These are phyloP conservation scores for Strobilomyces confusus DNA, from an alignment of 768 basidiomycete species.

Conservation along the genomic window DNA sequence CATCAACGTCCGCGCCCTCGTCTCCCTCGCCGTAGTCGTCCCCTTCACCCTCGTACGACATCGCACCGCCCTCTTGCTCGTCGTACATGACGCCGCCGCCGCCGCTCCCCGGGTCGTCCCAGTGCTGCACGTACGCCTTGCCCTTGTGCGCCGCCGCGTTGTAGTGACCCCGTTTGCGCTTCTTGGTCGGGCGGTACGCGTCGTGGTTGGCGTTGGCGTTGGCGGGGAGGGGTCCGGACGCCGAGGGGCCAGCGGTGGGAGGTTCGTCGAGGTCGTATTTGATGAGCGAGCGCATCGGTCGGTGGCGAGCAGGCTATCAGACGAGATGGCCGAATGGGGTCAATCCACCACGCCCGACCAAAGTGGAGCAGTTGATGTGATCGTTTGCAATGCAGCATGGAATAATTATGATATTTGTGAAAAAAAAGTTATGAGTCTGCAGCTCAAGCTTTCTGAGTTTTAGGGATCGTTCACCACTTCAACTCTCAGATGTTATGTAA, in stretches of 20 bases:
- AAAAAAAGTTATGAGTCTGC: too few relatives aligned
- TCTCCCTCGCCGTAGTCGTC: conserved; percentile 22
- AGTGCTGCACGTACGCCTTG: conserved; percentile 34
- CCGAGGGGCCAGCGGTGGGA: background rate
- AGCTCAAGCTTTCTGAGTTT: too few relatives aligned
- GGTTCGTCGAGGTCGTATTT: conserved; percentile 27
- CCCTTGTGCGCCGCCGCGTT: conserved; percentile 12
- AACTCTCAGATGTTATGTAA: too few relatives aligned
- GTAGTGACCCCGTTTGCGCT: conserved; percentile 37
- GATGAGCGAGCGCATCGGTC: conserved; percentile 25
- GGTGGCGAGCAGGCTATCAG: too few relatives aligned
- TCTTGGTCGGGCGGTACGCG: conserved; percentile 44
- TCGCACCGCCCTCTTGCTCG: conserved; percentile 14
- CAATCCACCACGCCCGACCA: too few relatives aligned
- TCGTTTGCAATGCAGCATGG: too few relatives aligned
- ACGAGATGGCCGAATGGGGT: too few relatives aligned
- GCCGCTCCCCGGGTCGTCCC: conserved; percentile 38
- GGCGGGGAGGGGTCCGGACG: background rate
- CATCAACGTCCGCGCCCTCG: conserved; percentile 19
- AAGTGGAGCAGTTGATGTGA: too few relatives aligned
- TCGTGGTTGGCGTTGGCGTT: background rate
- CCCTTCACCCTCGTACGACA: conserved; percentile 14
- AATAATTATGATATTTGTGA: too few relatives aligned
- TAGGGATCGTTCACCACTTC: too few relatives aligned
- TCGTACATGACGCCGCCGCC: conserved; percentile 30